Base-by-base conservation (phyloP, 352 stramenopile genomes). In the Globisporangium alternatum region DNA sequence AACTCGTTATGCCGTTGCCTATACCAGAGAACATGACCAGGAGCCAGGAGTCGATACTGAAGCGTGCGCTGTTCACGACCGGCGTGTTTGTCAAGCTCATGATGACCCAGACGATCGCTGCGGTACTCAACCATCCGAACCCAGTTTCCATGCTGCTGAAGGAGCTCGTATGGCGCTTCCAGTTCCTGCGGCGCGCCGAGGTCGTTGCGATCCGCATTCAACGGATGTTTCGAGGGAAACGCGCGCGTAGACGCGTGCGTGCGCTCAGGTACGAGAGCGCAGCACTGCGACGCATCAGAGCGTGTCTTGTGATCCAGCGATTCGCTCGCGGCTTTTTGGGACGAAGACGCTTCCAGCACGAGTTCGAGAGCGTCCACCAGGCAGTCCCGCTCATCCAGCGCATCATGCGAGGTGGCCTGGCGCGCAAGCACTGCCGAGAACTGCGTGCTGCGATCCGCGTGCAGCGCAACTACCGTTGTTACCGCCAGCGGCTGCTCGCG, bases 171-270 rank as follows among this genome's bases (percentile, higher is more conserved):
- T 93, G 84, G 82, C 78, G 71, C 21, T 19, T 93, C 15, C 81
- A 90, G 51, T 91, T 88, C 43, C 8, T 76, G 2, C 74, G 82
- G 10, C 73, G 81, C 59, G 80, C 74, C 8, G 53, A 65, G 2
- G 68, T 89, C 7, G 81, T 91, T 13, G 77, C 79, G 1, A 86
- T 58, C 1, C 72, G 80, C 9, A 85, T 93, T 31, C 82, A 93
- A 49, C 61, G 75, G 1, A 85, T 91, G 39, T 91, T 86, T 56
- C 74, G 84, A 41, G 82, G 84, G 2, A 93, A 90, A 30, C 80
- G 68, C 15, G 77, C 80, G 10, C 75, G 84, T 10, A 70, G 71
- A 30, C 67, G 79, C 54, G 77, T 87, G 5, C 72, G 65, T 4
- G 49, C 63, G 8, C 56, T 92, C 10, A 55, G 57, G 1, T 80